Percentiles rank a stretch among this genome's conserved stretches.
Evolutionary conservation across 306 rosid species (phyloP).

Genomic region (Inga oerstediana): DNA sequence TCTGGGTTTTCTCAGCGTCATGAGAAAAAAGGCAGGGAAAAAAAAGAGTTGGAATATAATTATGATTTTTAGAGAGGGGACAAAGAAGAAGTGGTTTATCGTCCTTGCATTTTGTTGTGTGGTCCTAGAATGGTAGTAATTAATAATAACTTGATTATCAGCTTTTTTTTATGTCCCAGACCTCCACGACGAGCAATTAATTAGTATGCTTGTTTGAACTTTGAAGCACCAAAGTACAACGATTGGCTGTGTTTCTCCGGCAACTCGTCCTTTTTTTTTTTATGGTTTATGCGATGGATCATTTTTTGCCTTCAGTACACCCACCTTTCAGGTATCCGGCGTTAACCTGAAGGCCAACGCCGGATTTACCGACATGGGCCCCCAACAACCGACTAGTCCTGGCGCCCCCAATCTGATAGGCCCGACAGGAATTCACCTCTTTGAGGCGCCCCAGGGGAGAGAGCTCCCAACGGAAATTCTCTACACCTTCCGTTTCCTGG

Average conservation of each 20-base stretch:
- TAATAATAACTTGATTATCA: not conserved
- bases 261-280: not conserved
- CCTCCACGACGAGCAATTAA: not conserved
- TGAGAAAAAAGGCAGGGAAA: not conserved
- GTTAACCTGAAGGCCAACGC: too few relatives aligned
- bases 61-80: not conserved
- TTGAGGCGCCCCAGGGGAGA: too few relatives aligned
- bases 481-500: too few relatives aligned
- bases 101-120: conserved; percentile 11
- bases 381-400: too few relatives aligned
- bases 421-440: too few relatives aligned
- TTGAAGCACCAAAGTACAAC: not conserved
- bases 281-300: too few relatives aligned
- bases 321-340: too few relatives aligned
- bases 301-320: too few relatives aligned
- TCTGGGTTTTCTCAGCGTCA: not conserved
- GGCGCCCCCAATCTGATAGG: too few relatives aligned
- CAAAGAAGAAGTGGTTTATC: not conserved
- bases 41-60: not conserved
- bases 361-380: too few relatives aligned
- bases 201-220: not conserved
- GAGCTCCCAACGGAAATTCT: too few relatives aligned
- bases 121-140: not conserved
- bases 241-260: not conserved
- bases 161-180: not conserved